Evolutionary conservation across 176 grass and related monocot genomes (phyloP), one percentile per base, ranked within the genome.

Genomic region (Lolium perenne): DNA sequence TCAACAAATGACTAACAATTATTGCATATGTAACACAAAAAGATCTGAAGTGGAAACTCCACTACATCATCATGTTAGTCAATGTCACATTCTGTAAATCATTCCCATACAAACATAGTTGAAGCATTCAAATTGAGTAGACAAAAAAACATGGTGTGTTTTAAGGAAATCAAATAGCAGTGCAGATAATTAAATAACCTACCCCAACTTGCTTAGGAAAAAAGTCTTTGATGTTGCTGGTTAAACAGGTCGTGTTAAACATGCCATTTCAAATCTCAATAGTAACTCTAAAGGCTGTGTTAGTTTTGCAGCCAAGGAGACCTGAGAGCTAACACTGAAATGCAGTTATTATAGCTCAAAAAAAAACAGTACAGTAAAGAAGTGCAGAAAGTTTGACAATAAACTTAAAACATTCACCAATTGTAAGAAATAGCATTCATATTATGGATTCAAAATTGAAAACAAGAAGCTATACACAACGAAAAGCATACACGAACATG

Each of bases 401-500:
- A 76, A 87, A 87, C 23, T 13, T 58, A 1, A 76, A 82, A 25
- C 4, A 69, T 50, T 32, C 55, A 88, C 21, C 5, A 84, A 63
- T 10, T 55, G 55, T 48, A 83, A 35, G 7, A 57, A 46, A 35
- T 6, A 32, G 2, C 26, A 8, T 23, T 11, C 38, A 6, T 47
- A 10, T 51, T 26, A 53, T 38, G 20, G 32, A 82, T 48, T 26
- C 4, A 9, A 68, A 77, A 58, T 11, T 56, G 21, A 15, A 2
- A 63, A 20, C 20, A 73, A 55, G 53, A 75, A 76, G 7, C 18
- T 60, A 58, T 35, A 35, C 32, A 35, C 32, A 35, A 3, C 2
- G 32, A 35, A 35, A 35, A 35, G 32, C 32, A 35, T 35, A 35
- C 32, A 35, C 45, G 50, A 77, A 67, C 18, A 45, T 29, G 47